Conservation (phyloP, 1,284 basidiomycete species). For the Sporisorium reilianum region DNA sequence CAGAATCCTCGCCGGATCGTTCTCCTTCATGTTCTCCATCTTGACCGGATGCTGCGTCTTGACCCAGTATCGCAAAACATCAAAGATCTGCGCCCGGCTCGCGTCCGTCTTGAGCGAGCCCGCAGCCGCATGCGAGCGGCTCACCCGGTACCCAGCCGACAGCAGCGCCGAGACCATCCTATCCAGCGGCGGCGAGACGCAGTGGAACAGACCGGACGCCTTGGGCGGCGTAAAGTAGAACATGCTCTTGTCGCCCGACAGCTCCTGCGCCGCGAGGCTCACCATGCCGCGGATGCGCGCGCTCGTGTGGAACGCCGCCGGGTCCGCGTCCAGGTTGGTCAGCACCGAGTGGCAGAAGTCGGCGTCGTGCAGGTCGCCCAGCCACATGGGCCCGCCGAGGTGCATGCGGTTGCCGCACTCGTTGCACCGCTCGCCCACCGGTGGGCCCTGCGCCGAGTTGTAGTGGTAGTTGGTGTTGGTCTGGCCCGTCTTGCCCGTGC, state of each 20-base stretch:
- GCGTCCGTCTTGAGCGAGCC: constrained; percentile 94
- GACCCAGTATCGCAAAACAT: constrained; percentile 86
- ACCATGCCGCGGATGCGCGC: constrained; percentile 95
- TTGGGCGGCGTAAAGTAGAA: constrained; percentile 94
- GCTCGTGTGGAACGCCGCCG: constrained; percentile 78
- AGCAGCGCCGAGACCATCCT: constrained; percentile 82
- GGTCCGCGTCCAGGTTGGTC: constrained; percentile 76
- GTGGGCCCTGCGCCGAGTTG: constrained; percentile 76
- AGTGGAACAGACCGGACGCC: constrained; percentile 85
- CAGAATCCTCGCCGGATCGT: constrained; percentile 77
- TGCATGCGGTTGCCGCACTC: constrained; percentile 76
- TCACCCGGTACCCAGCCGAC: constrained; percentile 84
- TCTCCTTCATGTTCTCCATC: constrained; percentile 74
- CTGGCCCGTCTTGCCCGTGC: constrained; percentile 52
- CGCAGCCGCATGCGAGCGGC: constrained; percentile 86
- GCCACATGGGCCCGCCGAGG: constrained; percentile 95
- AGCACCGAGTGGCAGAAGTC: constrained; percentile 82
- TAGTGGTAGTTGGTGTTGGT: constrained; percentile 73
- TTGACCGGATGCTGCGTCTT: constrained; percentile 78
- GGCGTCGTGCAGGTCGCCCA: constrained; percentile 84
- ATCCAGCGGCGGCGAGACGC: constrained; percentile 66
- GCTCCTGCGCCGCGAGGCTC: constrained; percentile 85
- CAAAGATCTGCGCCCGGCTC: constrained; percentile 79
- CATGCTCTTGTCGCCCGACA: constrained; percentile 73
- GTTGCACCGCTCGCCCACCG: constrained; percentile 77